Evolutionary conservation across 164 flowering plant species (phyloP), one percentile per base, ranked within the genome.

Genomic region (Kalanchoe fedtschenkoi): DNA sequence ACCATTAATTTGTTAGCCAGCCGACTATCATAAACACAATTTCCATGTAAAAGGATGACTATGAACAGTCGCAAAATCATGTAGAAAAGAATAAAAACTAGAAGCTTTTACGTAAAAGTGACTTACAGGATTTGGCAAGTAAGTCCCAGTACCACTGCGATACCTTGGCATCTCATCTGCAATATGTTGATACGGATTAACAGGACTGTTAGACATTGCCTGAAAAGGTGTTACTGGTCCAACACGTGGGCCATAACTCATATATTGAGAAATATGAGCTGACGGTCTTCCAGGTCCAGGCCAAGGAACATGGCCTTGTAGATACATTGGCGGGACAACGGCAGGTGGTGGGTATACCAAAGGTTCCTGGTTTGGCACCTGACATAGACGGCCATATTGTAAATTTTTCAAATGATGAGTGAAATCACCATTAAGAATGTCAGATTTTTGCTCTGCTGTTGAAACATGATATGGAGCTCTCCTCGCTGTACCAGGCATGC

Each of bases 131-230:
- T 86, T 91, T 47, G 99, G 99, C 74, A 95, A 71, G 66, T 91
- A 95, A 34, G 99, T 91, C 68, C 99, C 99, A 15, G 97, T 95
- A 59, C 99, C 99, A 72, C 85, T 80, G 38, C 96, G 99, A 75
- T 87, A 80, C 80, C 91, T 87, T 57, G 97, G 91, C 58, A 79
- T 67, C 63, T 87, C 97, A 65, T 93, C 96, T 54, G 69, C 80
- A 75, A 79, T 86, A 22, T 60, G 80, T 62, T 78, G 96, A 75
- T 80, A 87, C 55, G 74, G 76, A 70, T 74, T 73, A 33, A 83
- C 29, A 43, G 92, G 95, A 63, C 93, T 70, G 65, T 65, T 74
- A 44, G 89, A 69, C 62, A 76, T 77, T 65, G 91, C 70, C 67
- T 84, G 96, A n/a, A 76, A 70, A 62, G 96, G 84, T 66, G 89